Evolutionary conservation across 306 rosid species (phyloP).

Genomic region (Bauhinia variegata): DNA sequence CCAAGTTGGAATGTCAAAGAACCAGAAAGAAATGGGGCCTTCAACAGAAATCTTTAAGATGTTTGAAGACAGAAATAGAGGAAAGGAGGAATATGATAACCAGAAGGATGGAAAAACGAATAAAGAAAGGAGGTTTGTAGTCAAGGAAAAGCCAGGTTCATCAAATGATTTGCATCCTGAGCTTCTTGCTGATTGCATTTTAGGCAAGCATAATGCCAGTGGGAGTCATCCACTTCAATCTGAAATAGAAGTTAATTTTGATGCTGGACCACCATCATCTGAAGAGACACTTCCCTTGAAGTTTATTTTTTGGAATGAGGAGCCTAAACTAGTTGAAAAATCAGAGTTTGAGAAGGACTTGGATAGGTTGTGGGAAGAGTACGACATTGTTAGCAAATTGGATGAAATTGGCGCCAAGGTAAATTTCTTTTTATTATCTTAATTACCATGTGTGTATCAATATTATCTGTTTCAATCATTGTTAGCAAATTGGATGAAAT

Average conservation of each 20-base stretch:
- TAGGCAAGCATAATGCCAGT: background rate
- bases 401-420: constrained; percentile 26
- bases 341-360: constrained; percentile 23
- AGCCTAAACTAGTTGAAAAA: constrained; percentile 22
- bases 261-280: background rate
- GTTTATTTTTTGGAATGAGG: background rate
- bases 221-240: too few relatives aligned
- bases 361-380: constrained; percentile 27
- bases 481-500: too few relatives aligned
- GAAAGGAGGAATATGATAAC: background rate
- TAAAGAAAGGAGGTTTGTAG: background rate
- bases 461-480: too few relatives aligned
- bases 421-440: constrained; percentile 13
- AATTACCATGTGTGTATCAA: too few relatives aligned
- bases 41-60: background rate
- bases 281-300: background rate
- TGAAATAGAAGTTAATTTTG: too few relatives aligned
- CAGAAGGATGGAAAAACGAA: background rate
- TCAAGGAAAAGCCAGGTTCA: constrained; percentile 3
- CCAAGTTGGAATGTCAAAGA: background rate
- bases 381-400: background rate
- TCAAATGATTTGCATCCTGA: background rate
- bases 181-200: constrained; percentile 27
- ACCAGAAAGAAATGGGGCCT: background rate
- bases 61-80: background rate